Evolutionary conservation across 768 basidiomycete species (phyloP), one percentile per base, ranked within the genome.

Genomic region (Lactarius psammicola): DNA sequence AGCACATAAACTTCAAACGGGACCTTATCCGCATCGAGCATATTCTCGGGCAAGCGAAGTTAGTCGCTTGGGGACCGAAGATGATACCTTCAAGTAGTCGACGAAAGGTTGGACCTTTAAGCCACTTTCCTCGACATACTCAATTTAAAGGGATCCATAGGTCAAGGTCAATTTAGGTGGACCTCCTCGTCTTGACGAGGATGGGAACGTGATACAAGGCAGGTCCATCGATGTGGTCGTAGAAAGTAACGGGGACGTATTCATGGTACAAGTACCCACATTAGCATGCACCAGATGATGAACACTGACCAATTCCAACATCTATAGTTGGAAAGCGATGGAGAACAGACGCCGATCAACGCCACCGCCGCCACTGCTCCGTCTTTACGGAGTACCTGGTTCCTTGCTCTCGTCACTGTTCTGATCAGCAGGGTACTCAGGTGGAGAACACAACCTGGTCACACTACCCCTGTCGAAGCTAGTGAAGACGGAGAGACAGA

Each of bases 51-150:
- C 82, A 87, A 56, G 94, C 93, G n/a, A 82, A 82, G 63, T 69
- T 81, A 46, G 83, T 86, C 13, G 94, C 94, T 8, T 95, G 93
- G 92, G 94, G 94, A 13, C 81, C 88, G 4, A 92, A 89, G 73
- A 75, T 88, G 77, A 77, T 81, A 18, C 90, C 88, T 1, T 56
- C 82, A 30, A 81, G 82, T 66, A 87, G 84, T 63, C 83, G 80
- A 73, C 84, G 87, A 71, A 94, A 92, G 81, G 92, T 89, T 65
- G 20, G 31, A 33, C 78, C 64, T 63, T 56, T 28, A 60, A 30
- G 51, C 51, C 56, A 36, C 30, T 59, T 40, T 56, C 13, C 17
- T 55, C 28, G 55, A 42, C 20, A 55, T 51, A 38, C 18, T 34
- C 13, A 33, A 49, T 56, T 58, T 15, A 57, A 13, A 23, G 6